These are phyloP conservation scores for Lichenothelia convexa DNA, from an alignment of 495 filamentous ascomycete species.

Conservation along the genomic window DNA sequence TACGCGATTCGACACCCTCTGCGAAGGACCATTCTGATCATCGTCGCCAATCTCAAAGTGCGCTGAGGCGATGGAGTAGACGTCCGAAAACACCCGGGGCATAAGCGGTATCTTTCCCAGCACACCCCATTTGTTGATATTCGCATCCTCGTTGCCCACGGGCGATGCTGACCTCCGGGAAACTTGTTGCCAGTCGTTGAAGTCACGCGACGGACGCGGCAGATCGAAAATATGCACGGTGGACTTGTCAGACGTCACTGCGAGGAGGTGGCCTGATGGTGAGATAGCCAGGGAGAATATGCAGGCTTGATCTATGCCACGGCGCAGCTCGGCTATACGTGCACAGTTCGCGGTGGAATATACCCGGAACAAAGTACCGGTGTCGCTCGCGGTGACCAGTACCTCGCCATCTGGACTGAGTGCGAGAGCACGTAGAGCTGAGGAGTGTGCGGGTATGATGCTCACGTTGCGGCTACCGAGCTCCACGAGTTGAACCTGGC, in stretches of 20 bases:
- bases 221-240: slow-evolving; percentile 87
- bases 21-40: neutral
- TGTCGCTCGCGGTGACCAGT: slow-evolving; percentile 81
- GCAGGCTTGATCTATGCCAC: slow-evolving; percentile 71
- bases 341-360: slow-evolving; percentile 63
- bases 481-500: slow-evolving; percentile 86
- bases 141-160: neutral
- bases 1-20: slow-evolving; percentile 5
- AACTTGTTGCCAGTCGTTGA: neutral
- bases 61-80: slow-evolving; percentile 57
- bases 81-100: slow-evolving; percentile 63
- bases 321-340: slow-evolving; percentile 62
- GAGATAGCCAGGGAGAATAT: slow-evolving; percentile 80
- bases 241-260: slow-evolving; percentile 92
- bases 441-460: slow-evolving; percentile 83
- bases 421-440: slow-evolving; percentile 58
- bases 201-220: slow-evolving; percentile 20
- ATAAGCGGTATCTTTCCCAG: slow-evolving; percentile 60
- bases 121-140: slow-evolving; percentile 50
- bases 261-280: slow-evolving; percentile 56
- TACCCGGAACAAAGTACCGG: slow-evolving; percentile 79
- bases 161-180: slow-evolving; percentile 2
- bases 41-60: slow-evolving; percentile 27
- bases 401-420: slow-evolving; percentile 66
- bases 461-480: slow-evolving; percentile 66